Base-by-base conservation (phyloP, 2,329 filamentous ascomycete genomes). In the Epicoccum sorghinum region DNA sequence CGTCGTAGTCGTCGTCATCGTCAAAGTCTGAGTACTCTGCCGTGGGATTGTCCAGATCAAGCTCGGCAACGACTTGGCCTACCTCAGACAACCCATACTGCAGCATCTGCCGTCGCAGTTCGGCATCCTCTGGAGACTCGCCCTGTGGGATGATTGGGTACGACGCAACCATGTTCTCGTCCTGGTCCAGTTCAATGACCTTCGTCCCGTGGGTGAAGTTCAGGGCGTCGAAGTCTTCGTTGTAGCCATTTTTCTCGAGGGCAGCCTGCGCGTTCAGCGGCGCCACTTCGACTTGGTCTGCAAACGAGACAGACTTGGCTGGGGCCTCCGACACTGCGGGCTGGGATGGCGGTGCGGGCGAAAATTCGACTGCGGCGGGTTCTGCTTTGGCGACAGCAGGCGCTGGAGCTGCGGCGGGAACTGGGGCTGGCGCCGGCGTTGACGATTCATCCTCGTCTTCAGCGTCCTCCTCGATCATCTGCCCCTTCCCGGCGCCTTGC, bases 1-100 rank as follows among this genome's bases (percentile, higher is more conserved):
- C 75, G 30, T 77, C 64, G 4, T 76, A 74, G 47, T 76, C 61
- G 29, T 67, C 73, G 37, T 77, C 74, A 29, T 79, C 74, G 14
- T 73, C 70, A n/a, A 86, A 81, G 10, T 79, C 78, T n/a, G 80
- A 79, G 23, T 81, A 84, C 12, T 75, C 70, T 10, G 71, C 74
- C 25, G 71, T 79, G 14, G 80, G 80, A 55, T 93, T 88, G 58
- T 96, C 91, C 2, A 98, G 75, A 53, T 96, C 86, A 40, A 99
- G 83, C 75, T 98, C 92, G 13, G 95, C 95, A 13, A 99, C 95
- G 3, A 99, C 90, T 33, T 91, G 86, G 4, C 92, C 91, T 52
- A 99, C 88, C 73, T 98, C 93, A 39, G 89, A 88, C 75, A 96
- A 79, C 57, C 90, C 88, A 70, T 98, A 99, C 59, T 90, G 83